Percentiles rank a stretch among this genome's conserved stretches.
phyloP scores from a whole-genome alignment of 2,329 filamentous ascomycete genomes.

The Neonectria ditissima region DNA sequence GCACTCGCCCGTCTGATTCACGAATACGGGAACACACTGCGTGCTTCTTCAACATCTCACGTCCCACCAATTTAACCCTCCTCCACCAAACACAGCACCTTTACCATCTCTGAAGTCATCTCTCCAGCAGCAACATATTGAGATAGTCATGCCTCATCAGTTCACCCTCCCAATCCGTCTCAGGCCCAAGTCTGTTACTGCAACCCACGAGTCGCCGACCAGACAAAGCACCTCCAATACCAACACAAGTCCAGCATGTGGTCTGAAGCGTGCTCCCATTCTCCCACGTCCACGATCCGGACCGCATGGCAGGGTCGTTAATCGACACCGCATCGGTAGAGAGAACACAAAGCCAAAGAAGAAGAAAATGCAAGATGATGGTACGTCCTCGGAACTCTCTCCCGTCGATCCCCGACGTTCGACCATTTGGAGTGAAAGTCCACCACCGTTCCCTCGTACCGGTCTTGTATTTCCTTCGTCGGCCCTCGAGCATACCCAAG shows the following conservation, averaged over 20 bases:
- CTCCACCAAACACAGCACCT: neutral
- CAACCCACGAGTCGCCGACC: neutral
- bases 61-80: neutral
- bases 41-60: neutral
- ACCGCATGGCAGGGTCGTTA: neutral
- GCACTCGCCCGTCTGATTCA: neutral
- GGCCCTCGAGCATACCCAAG: conserved; percentile 17
- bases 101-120: conserved; percentile 8
- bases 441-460: conserved; percentile 29
- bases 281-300: conserved; percentile 12
- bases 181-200: conserved; percentile 1
- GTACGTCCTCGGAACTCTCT: neutral
- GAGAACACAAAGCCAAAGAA: conserved; percentile 28
- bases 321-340: neutral
- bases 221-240: conserved; percentile 16
- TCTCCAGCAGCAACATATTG: conserved; percentile 7
- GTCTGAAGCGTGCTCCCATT: conserved; percentile 18
- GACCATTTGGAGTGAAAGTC: conserved; percentile 26
- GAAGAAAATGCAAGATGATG: conserved; percentile 19
- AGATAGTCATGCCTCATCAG: conserved; percentile 35
- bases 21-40: neutral
- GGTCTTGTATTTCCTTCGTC: conserved; percentile 12
- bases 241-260: conserved; percentile 5
- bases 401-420: conserved; percentile 19
- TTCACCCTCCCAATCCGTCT: conserved; percentile 33